These are phyloP conservation scores for Neonectria hederae DNA, from an alignment of 2,329 filamentous ascomycete species.

Conservation along the genomic window DNA sequence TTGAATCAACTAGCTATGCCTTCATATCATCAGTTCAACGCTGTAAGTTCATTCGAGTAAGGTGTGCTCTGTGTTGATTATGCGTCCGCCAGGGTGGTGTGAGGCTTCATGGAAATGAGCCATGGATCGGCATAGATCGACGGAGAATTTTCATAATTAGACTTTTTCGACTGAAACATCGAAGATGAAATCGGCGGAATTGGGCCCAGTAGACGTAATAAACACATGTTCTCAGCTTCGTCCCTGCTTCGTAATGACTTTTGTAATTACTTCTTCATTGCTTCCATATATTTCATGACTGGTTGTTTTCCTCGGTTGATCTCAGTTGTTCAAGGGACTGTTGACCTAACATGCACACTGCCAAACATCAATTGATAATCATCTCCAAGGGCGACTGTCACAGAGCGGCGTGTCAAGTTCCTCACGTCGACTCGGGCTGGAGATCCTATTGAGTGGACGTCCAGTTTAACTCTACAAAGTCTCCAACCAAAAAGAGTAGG, in stretches of 20 bases:
- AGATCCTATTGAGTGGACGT: neutral
- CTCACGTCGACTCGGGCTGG: too few species aligned
- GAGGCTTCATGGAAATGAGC: neutral
- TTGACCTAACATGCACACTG: neutral
- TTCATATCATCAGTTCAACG: neutral
- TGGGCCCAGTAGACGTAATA: too few species aligned
- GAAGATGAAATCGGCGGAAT: neutral
- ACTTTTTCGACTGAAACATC: neutral
- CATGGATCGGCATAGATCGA: neutral
- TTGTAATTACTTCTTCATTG: neutral
- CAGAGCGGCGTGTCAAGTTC: neutral
- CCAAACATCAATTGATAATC: neutral
- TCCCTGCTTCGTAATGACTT: neutral
- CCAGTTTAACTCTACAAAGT: neutral
- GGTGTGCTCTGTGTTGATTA: neutral
- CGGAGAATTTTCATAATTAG: too few species aligned
- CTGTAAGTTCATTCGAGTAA: neutral
- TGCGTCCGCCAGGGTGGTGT: neutral
- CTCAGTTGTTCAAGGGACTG: neutral
- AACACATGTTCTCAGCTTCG: neutral
- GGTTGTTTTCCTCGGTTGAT: neutral
- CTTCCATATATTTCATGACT: neutral
- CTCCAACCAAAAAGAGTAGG: neutral
- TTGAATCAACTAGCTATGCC: neutral
- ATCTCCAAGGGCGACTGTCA: neutral